phyloP scores from a whole-genome alignment of 2,329 filamentous ascomycete species.

The Leptographium wingfieldii region DNA sequence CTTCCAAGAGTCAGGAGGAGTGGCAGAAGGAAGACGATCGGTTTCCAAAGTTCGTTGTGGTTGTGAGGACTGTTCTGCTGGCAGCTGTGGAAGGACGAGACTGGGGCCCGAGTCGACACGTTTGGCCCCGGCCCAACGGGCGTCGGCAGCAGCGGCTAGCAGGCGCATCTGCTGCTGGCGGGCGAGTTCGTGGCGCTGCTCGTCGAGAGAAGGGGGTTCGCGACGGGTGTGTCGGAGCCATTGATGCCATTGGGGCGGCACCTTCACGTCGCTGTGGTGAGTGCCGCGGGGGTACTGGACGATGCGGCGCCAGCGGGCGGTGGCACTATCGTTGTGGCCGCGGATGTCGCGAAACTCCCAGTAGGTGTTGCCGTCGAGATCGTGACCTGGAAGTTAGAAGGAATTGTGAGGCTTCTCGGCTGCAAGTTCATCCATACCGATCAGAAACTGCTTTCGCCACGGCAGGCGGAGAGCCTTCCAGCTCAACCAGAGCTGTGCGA shows the following conservation, averaged over 20 bases:
- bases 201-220: constrained; percentile 40
- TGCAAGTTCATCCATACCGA: constrained; percentile 29
- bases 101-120: constrained; percentile 11
- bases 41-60: background rate
- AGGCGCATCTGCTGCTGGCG: constrained; percentile 40
- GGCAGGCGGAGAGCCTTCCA: constrained; percentile 52
- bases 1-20: constrained; percentile 42
- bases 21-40: background rate
- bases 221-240: constrained; percentile 51
- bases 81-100: background rate
- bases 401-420: too few species aligned
- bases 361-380: constrained; percentile 55
- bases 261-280: constrained; percentile 41
- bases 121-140: constrained; percentile 46
- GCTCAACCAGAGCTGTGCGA: constrained; percentile 38
- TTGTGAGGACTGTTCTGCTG: background rate
- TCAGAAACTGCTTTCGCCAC: constrained; percentile 50
- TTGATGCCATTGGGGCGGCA: constrained; percentile 54
- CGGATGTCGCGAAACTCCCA: constrained; percentile 51
- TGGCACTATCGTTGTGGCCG: constrained; percentile 18
- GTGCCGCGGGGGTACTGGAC: constrained; percentile 43
- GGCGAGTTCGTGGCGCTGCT: constrained; percentile 40
- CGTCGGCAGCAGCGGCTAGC: constrained; percentile 49
- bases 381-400: constrained; percentile 34
- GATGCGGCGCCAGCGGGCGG: constrained; percentile 45